Evolutionary conservation across 345 rosid genomes (phyloP).

Genomic region (Hibiscus syriacus): DNA sequence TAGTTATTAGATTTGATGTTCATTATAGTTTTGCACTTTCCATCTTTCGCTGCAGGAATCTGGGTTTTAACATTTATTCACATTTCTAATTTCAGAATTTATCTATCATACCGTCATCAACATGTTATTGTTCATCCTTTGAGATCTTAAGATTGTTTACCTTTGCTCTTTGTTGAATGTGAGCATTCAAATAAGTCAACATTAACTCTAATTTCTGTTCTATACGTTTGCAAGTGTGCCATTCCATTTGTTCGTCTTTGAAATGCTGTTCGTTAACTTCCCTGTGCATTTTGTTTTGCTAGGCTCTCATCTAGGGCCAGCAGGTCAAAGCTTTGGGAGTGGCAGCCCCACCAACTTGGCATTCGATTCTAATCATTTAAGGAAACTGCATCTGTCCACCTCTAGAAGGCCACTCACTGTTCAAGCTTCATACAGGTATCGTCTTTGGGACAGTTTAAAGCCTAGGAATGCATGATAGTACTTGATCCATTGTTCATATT

Average conservation of each 20-base stretch:
- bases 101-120: background rate
- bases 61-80: background rate
- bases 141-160: conserved; percentile 2
- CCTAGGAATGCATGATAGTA: background rate
- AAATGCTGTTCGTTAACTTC: too few species aligned
- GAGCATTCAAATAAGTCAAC: too few species aligned
- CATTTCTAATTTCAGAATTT: background rate
- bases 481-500: background rate
- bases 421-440: conserved; percentile 66
- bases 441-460: background rate
- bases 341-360: conserved; percentile 34
- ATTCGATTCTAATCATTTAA: conserved; percentile 25
- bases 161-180: background rate
- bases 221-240: background rate
- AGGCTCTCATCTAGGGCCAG: conserved; percentile 41
- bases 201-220: too few species aligned
- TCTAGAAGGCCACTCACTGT: conserved; percentile 40
- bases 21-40: background rate
- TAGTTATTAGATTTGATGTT: background rate
- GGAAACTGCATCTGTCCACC: conserved; percentile 33
- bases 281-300: background rate
- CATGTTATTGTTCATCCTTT: background rate
- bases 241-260: background rate
- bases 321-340: conserved; percentile 15
- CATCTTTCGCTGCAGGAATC: background rate